phyloP scores from a whole-genome alignment of 768 basidiomycete genomes.

The Lactarius hengduanensis region DNA sequence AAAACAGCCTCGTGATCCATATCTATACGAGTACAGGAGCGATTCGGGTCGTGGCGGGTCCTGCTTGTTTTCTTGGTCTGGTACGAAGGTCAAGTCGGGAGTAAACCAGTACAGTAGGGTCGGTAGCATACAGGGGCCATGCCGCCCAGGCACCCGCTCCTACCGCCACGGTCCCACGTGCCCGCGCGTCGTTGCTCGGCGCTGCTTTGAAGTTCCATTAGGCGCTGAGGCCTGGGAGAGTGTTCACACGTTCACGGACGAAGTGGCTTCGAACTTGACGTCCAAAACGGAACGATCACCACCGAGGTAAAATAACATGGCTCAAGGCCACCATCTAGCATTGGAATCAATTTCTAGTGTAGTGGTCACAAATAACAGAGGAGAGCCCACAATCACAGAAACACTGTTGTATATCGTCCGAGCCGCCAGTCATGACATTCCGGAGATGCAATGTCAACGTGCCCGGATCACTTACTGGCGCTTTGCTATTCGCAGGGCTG shows the following conservation, averaged over 20 bases:
- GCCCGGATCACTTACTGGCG: background rate
- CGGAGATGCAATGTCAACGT: background rate
- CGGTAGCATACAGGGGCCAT: too few species aligned
- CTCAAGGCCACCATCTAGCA: background rate
- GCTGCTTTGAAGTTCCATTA: background rate
- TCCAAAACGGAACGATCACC: background rate
- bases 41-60: too few species aligned
- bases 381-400: background rate
- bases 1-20: too few species aligned
- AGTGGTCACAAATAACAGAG: background rate
- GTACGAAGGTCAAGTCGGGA: too few species aligned
- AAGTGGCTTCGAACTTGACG: background rate
- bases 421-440: background rate
- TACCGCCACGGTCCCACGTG: too few species aligned
- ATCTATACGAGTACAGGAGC: too few species aligned
- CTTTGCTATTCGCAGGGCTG: background rate
- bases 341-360: background rate
- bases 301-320: background rate
- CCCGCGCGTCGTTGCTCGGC: too few species aligned
- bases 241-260: background rate
- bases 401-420: background rate
- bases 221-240: background rate
- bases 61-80: too few species aligned
- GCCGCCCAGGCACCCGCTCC: too few species aligned
- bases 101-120: too few species aligned